Evolutionary conservation across 208 protist species (phyloP).

Genomic region (Phytomonas serpens): DNA sequence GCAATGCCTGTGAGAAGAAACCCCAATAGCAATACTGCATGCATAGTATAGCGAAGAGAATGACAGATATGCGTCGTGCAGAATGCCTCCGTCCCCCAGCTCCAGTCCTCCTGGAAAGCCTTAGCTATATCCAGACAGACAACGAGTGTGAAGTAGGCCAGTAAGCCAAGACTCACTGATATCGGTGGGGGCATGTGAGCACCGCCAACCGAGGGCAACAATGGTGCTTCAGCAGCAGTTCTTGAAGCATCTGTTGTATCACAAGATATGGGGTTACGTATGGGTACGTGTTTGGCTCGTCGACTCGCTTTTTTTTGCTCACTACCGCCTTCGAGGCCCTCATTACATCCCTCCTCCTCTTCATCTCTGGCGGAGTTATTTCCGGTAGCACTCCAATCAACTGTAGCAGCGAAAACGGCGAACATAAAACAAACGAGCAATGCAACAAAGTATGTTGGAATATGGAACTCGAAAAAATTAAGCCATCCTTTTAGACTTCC

Average conservation of each 20-base stretch:
- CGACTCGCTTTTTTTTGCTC: background rate
- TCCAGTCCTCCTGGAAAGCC: constrained; percentile 23
- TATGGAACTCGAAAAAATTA: constrained; percentile 61
- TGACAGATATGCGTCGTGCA: constrained; percentile 27
- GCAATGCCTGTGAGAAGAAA: constrained; percentile 37
- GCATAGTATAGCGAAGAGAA: constrained; percentile 17
- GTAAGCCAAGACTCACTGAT: constrained; percentile 21
- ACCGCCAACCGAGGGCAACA: no score
- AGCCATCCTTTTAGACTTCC: background rate
- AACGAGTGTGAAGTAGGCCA: constrained; percentile 24
- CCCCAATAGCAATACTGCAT: constrained; percentile 36
- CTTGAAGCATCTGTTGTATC: background rate
- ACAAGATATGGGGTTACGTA: background rate
- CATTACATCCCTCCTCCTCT: background rate
- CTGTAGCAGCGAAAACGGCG: constrained; percentile 11
- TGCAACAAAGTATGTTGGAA: constrained; percentile 63
- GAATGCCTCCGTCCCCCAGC: constrained; percentile 20
- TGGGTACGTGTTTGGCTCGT: background rate
- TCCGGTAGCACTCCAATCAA: background rate
- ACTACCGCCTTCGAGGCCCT: background rate
- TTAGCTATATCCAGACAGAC: constrained; percentile 25
- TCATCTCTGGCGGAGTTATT: background rate
- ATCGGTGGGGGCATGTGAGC: constrained; percentile 18
- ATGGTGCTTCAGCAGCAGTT: background rate
- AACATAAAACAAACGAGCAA: constrained; percentile 54